Conservation (phyloP, 1,284 basidiomycete species). For the Microbotryum lychnidis-dioicae region DNA sequence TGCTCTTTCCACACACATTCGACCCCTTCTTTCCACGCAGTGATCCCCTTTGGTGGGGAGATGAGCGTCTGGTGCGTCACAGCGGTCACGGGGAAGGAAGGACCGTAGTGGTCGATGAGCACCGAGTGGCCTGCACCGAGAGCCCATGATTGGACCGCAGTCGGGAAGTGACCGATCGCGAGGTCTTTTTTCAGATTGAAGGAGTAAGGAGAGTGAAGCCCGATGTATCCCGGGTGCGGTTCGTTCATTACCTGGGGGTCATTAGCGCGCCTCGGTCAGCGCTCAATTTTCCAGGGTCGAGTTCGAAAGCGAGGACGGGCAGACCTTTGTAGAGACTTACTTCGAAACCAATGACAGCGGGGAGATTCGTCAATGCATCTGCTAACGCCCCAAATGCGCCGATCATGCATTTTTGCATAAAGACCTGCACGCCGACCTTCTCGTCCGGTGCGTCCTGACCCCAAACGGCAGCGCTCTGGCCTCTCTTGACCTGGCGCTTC, state of each 20-base stretch:
- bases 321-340: slow-evolving; percentile 10
- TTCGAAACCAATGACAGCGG: slow-evolving; percentile 83
- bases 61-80: slow-evolving; percentile 42
- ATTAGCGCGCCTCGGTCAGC: not conserved
- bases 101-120: slow-evolving; percentile 60
- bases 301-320: not conserved
- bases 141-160: slow-evolving; percentile 47
- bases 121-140: slow-evolving; percentile 72
- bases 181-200: slow-evolving; percentile 94
- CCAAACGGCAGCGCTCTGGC: slow-evolving; percentile 10
- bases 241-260: slow-evolving; percentile 62
- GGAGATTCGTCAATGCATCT: slow-evolving; percentile 59
- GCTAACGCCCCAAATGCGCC: slow-evolving; percentile 66
- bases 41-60: slow-evolving; percentile 38
- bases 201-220: slow-evolving; percentile 67
- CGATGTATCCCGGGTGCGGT: slow-evolving; percentile 86
- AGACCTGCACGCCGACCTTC: slow-evolving; percentile 56
- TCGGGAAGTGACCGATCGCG: slow-evolving; percentile 63
- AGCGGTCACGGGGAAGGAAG: slow-evolving; percentile 78
- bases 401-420: slow-evolving; percentile 74
- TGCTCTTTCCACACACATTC: slow-evolving; percentile 80
- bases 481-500: slow-evolving; percentile 40
- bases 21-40: slow-evolving; percentile 58
- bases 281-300: not conserved
- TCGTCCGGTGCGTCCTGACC: slow-evolving; percentile 9